A percentile compares a stretch with the other conserved stretches of the same genome.
Evolutionary conservation across 768 basidiomycete species (phyloP).

Genomic region (Roridomyces roridus): DNA sequence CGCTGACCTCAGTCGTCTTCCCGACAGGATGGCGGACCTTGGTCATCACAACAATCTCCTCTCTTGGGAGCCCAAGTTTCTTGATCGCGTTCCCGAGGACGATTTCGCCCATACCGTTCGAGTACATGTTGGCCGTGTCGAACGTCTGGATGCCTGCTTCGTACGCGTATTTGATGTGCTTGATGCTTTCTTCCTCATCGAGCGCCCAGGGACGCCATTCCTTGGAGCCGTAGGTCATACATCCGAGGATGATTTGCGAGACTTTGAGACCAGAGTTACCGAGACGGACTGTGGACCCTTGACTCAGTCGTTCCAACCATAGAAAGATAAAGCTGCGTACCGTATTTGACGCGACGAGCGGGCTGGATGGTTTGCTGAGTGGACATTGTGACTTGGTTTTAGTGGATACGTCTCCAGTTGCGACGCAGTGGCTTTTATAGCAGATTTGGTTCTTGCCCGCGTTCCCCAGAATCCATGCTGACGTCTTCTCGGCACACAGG

Average conservation of each 20-base stretch:
- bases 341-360: too few species aligned
- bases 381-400: too few species aligned
- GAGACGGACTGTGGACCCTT: background rate
- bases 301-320: too few species aligned
- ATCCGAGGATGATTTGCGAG: constrained; percentile 26
- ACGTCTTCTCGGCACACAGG: too few species aligned
- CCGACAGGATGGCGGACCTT: constrained; percentile 53
- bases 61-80: constrained; percentile 66
- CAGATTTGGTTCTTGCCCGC: background rate
- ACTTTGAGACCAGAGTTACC: constrained; percentile 8
- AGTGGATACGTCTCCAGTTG: too few species aligned
- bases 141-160: constrained; percentile 70
- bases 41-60: constrained; percentile 81
- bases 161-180: constrained; percentile 43
- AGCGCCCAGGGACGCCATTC: constrained; percentile 37
- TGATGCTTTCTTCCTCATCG: constrained; percentile 37
- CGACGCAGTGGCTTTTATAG: background rate
- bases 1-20: constrained; percentile 21
- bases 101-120: constrained; percentile 67
- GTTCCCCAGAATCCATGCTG: too few species aligned
- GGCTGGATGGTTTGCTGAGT: too few species aligned
- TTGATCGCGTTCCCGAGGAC: constrained; percentile 78
- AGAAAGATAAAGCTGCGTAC: too few species aligned
- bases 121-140: constrained; percentile 66
- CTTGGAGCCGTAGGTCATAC: constrained; percentile 26